phyloP scores from a whole-genome alignment of 2,329 filamentous ascomycete genomes.

The Hortaea sp. region DNA sequence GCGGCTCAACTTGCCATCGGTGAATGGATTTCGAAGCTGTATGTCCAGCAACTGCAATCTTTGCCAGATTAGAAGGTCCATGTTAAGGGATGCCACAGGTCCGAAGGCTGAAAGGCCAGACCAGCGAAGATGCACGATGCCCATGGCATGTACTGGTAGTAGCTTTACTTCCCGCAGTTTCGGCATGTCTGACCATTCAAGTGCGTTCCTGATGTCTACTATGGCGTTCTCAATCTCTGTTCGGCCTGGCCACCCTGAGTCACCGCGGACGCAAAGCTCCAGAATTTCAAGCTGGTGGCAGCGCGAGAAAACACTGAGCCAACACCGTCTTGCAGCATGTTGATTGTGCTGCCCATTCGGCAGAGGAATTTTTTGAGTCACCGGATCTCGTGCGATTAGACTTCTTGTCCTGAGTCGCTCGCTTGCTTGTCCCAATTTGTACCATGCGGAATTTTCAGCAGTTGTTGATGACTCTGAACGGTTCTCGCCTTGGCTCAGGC shows the following conservation, averaged over 20 bases:
- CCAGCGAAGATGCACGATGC: slow-evolving; percentile 26
- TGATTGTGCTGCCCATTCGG: background rate
- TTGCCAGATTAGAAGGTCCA: slow-evolving; percentile 13
- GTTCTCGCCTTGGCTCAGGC: background rate
- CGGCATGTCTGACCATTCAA: slow-evolving; percentile 14
- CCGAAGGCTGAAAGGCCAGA: slow-evolving; percentile 16
- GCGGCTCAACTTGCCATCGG: slow-evolving; percentile 4
- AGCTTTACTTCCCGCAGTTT: slow-evolving; percentile 11
- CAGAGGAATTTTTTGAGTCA: background rate
- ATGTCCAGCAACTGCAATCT: slow-evolving; percentile 18
- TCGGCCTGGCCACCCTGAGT: slow-evolving; percentile 21
- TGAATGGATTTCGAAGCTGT: slow-evolving; percentile 17
- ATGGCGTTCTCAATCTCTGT: slow-evolving; percentile 17
- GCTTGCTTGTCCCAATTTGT: background rate
- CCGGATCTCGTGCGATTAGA: background rate
- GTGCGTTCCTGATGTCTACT: slow-evolving; percentile 16
- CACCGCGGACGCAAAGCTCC: slow-evolving; percentile 15
- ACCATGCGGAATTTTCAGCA: background rate
- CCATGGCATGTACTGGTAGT: slow-evolving; percentile 20
- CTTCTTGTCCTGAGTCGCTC: background rate
- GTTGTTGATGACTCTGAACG: too few relatives aligned
- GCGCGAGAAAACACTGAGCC: slow-evolving; percentile 13
- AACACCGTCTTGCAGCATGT: slow-evolving; percentile 4
- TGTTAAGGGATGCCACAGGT: slow-evolving; percentile 1
- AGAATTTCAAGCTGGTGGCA: slow-evolving; percentile 12